These are phyloP conservation scores for Tagetes erecta DNA, from an alignment of 129 eudicot genomes.

Conservation along the genomic window DNA sequence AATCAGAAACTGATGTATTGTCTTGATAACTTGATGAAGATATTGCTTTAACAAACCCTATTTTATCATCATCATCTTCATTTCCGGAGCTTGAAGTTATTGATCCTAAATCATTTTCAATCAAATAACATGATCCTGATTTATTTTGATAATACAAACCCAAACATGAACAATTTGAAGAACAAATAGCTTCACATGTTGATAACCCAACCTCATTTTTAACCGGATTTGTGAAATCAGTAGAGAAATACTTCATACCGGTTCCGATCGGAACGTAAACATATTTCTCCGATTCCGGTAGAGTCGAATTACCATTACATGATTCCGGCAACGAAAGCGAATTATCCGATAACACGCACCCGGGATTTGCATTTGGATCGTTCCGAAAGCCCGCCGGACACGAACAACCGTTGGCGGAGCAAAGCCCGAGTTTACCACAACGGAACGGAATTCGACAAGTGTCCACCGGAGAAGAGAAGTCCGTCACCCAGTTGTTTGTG, in stretches of 20 bases:
- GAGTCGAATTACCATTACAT: constrained; percentile 39
- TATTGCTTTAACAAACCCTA: constrained; percentile 58
- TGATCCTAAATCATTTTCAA: constrained; percentile 61
- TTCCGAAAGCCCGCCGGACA: constrained; percentile 57
- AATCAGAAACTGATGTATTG: constrained; percentile 12
- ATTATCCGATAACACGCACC: constrained; percentile 46
- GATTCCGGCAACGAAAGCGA: constrained; percentile 48
- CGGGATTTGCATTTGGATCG: constrained; percentile 21
- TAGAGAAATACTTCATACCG: constrained; percentile 56
- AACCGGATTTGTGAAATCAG: constrained; percentile 45
- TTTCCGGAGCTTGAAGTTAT: constrained; percentile 31
- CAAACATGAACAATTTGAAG: constrained; percentile 64
- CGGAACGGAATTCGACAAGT: constrained; percentile 50
- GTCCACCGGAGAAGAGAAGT: constrained; percentile 50
- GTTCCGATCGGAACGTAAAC: constrained; percentile 43
- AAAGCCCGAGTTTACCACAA: constrained; percentile 61
- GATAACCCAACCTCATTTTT: constrained; percentile 39
- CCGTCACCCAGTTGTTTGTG: constrained; percentile 22
- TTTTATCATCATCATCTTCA: constrained; percentile 30
- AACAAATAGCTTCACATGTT: constrained; percentile 58
- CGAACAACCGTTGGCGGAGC: constrained; percentile 47
- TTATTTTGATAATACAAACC: constrained; percentile 56
- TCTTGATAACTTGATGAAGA: constrained; percentile 19
- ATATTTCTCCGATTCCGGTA: constrained; percentile 30
- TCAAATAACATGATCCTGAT: constrained; percentile 63